phyloP scores from a whole-genome alignment of 768 basidiomycete genomes.

The Neoboletus brunneissimus region DNA sequence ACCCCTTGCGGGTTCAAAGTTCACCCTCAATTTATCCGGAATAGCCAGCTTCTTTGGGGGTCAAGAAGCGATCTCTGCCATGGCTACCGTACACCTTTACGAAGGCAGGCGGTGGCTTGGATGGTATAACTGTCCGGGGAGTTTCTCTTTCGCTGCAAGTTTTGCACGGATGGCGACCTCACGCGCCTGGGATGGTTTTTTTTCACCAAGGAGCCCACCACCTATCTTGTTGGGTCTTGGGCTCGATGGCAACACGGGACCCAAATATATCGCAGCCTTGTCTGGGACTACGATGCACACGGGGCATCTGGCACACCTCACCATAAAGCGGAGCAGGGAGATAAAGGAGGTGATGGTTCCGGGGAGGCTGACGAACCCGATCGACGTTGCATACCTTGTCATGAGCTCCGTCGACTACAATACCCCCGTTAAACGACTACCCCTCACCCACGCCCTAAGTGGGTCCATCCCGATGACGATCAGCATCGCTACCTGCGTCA shows the following conservation, averaged over 20 bases:
- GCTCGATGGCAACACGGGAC: constrained; percentile 29
- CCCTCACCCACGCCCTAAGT: background rate
- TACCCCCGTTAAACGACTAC: constrained; percentile 2
- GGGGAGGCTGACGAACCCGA: constrained; percentile 22
- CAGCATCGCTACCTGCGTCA: constrained; percentile 19
- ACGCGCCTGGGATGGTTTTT: constrained; percentile 27
- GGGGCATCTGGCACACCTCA: constrained; percentile 25
- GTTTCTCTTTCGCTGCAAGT: constrained; percentile 29
- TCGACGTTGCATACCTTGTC: constrained; percentile 16
- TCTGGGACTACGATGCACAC: constrained; percentile 24
- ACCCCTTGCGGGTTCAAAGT: constrained; percentile 11
- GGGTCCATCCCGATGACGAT: constrained; percentile 23
- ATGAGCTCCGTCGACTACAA: constrained; percentile 9
- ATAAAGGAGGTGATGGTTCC: constrained; percentile 6
- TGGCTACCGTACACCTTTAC: constrained; percentile 34
- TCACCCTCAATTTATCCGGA: constrained; percentile 29
- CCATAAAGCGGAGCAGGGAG: constrained; percentile 13
- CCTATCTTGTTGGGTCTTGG: constrained; percentile 29
- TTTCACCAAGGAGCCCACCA: constrained; percentile 14
- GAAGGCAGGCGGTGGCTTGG: constrained; percentile 34
- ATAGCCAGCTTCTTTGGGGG: constrained; percentile 37
- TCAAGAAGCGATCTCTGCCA: constrained; percentile 35
- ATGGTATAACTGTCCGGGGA: constrained; percentile 39
- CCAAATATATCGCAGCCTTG: constrained; percentile 25
- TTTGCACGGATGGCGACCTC: constrained; percentile 30